phyloP scores from a whole-genome alignment of 441 rosid species.

The Pelargonium myrrhifolium region DNA sequence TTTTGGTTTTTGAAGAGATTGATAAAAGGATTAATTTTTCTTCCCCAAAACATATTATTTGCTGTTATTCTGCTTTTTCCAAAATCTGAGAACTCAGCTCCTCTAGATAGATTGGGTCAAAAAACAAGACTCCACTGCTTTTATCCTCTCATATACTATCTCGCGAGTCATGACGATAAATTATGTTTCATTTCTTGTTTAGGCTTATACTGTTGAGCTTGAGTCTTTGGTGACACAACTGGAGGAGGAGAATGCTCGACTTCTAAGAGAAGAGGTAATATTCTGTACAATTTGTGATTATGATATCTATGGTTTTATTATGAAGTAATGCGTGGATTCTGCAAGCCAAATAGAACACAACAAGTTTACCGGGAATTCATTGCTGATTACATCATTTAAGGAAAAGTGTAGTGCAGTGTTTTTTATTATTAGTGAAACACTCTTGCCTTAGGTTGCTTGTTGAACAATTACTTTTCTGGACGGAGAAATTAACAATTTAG shows the following conservation, averaged over 20 bases:
- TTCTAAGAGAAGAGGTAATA: conserved; percentile 45
- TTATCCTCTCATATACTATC: background rate
- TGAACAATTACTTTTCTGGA: background rate
- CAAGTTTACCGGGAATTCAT: background rate
- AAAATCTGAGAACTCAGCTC: too few species aligned
- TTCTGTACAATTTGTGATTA: background rate
- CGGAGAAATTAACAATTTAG: background rate
- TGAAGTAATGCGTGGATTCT: background rate
- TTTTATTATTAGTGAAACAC: background rate
- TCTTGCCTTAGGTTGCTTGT: background rate
- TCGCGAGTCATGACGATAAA: background rate
- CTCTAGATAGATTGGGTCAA: background rate
- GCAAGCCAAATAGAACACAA: background rate
- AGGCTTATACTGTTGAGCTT: conserved; percentile 56
- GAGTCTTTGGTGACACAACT: conserved; percentile 45
- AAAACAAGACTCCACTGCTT: background rate
- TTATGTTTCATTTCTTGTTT: conserved; percentile 6
- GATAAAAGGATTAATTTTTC: too few species aligned
- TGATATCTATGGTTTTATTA: background rate
- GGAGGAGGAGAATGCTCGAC: conserved; percentile 47
- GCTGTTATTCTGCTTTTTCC: background rate
- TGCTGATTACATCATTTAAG: background rate
- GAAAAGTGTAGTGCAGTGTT: background rate
- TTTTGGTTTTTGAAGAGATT: too few species aligned
- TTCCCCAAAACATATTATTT: background rate